Evolutionary conservation across 1,284 basidiomycete species (phyloP), one percentile per base, ranked within the genome.

Genomic region (Exobasidium rhododendri): DNA sequence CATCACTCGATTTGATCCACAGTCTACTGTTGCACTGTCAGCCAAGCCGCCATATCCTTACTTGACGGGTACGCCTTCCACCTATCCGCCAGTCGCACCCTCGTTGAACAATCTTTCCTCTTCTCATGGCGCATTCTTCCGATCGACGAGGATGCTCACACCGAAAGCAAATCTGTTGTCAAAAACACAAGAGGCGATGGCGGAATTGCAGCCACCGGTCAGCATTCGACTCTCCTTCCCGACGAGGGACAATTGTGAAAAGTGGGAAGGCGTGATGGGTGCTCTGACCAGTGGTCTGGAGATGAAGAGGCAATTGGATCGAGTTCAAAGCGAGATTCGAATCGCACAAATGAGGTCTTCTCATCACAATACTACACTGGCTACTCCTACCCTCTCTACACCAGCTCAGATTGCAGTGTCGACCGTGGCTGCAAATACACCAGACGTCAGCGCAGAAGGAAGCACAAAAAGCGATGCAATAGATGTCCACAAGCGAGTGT

Each of bases 211-310:
- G 22, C 75, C 76, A 7, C 66, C 73, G 26, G 63, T 78, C 24
- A 70, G 69, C 1, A 63, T 71, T 0, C 58, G 74, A 4, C 62
- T 79, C 7, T 69, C 76, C 40, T 80, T 75, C 64, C 76, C 78
- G 2, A 80, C 78, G 1, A 63, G 64, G 28, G 62, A 61, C 35
- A 80, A 80, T 31, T 66, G 73, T 13, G 78, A 79, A 47, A 77
- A 74, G 58, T 80, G 78, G 77, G 78, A 80, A 56, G 75, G 74
- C 14, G 66, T 80, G 10, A 53, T 79, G 6, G 78, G 78, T 10
- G 78, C 78, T 3, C 73, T 78, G 6, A 75, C 76, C 30, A 70
- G 71, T 28, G 62, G 70, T 5, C 61, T 79, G 51, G 78, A 80
- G 62, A 65, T 80, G 66, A 67, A 76, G 47, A 76, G 71, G 51